A percentile compares a stretch with the other conserved stretches of the same genome.
These are phyloP conservation scores for Aspergillus pseudoterreus DNA, from an alignment of 2,329 filamentous ascomycete genomes.

Conservation along the genomic window DNA sequence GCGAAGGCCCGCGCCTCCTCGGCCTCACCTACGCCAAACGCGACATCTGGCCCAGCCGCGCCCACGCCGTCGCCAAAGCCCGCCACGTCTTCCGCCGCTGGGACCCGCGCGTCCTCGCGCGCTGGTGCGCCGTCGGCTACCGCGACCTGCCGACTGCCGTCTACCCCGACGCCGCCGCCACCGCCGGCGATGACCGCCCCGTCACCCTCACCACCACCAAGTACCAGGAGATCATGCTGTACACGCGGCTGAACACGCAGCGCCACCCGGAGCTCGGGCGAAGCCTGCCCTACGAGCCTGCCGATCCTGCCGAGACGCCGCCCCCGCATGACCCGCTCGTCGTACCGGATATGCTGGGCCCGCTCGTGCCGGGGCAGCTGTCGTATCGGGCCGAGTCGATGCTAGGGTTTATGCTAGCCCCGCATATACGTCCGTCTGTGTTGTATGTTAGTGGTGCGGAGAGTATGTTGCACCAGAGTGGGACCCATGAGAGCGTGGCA, in stretches of 20 bases:
- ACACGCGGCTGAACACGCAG: slow-evolving; percentile 25
- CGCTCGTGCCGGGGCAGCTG: slow-evolving; percentile 1
- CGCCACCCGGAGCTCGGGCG: slow-evolving; percentile 26
- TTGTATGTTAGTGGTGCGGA: neutral
- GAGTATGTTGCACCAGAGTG: neutral
- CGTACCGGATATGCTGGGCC: slow-evolving; percentile 6
- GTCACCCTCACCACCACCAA: slow-evolving; percentile 71
- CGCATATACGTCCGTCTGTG: slow-evolving; percentile 8
- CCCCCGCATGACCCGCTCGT: slow-evolving; percentile 8
- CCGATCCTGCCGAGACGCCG: neutral
- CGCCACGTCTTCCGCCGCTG: slow-evolving; percentile 64
- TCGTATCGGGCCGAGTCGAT: slow-evolving; percentile 9
- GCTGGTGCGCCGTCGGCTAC: slow-evolving; percentile 64
- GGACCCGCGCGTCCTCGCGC: slow-evolving; percentile 70
- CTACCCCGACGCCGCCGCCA: neutral
- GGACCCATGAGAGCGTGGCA: neutral
- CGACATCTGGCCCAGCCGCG: slow-evolving; percentile 70
- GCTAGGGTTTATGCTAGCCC: slow-evolving; percentile 3
- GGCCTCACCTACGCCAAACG: slow-evolving; percentile 32
- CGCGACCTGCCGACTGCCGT: slow-evolving; percentile 57
- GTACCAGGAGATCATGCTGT: slow-evolving; percentile 60
- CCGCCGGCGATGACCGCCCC: neutral
- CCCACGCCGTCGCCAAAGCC: slow-evolving; percentile 49
- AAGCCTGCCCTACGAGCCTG: slow-evolving; percentile 9
- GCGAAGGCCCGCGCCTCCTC: neutral